phyloP scores from a whole-genome alignment of 2,329 filamentous ascomycete genomes.

The Epichloe hybrida region DNA sequence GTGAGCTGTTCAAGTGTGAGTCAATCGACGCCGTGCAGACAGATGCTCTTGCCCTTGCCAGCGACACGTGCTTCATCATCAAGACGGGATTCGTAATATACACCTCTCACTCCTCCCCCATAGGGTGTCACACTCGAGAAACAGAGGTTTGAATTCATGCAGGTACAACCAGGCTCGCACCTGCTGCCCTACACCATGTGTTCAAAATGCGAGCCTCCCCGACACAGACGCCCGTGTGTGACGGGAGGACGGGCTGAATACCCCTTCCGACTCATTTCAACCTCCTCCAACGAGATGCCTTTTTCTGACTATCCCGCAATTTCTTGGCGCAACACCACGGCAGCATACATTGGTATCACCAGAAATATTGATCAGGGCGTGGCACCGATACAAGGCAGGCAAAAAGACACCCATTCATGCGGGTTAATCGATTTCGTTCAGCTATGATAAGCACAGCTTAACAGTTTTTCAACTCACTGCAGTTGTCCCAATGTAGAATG shows the following conservation, averaged over 20 bases:
- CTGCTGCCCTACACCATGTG: neutral
- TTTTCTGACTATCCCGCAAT: neutral
- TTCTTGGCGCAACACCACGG: neutral
- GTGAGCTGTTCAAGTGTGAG: neutral
- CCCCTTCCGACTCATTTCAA: neutral
- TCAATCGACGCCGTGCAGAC: neutral
- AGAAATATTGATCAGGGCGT: neutral
- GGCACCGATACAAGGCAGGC: neutral
- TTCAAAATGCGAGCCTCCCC: neutral
- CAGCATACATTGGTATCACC: neutral
- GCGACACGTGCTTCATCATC: neutral
- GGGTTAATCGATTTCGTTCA: neutral
- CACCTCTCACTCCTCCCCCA: neutral
- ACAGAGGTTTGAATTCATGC: neutral
- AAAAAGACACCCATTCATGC: neutral
- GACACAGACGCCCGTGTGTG: slow-evolving; percentile 1
- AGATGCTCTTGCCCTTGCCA: neutral
- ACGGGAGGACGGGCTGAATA: neutral
- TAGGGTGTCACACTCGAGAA: neutral
- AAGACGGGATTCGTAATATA: neutral
- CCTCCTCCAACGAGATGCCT: neutral
- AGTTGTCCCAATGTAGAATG: neutral
- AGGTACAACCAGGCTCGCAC: slow-evolving; percentile 1
- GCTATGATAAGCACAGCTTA: neutral
- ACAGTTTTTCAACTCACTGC: neutral